Evolutionary conservation across 805 yeast genomes (phyloP), one percentile per base, ranked within the genome.

Genomic region (Sungouiella thailandica): DNA sequence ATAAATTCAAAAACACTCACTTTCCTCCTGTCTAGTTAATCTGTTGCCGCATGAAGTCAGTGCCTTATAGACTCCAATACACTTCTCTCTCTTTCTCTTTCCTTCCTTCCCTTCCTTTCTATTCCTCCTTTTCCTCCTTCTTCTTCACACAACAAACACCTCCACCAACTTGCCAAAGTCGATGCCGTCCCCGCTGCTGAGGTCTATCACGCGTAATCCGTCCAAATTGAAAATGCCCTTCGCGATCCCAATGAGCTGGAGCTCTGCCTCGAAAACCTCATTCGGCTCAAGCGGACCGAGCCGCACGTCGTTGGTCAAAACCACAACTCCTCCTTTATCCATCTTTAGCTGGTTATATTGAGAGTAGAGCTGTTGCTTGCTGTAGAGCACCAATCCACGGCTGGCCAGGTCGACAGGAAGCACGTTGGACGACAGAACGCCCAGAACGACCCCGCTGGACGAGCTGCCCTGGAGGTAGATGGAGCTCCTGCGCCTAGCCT

Each of bases 81-180:
- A n/a, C n/a, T n/a, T n/a, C n/a, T n/a, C n/a, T n/a, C n/a, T n/a
- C n/a, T n/a, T n/a, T n/a, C n/a, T n/a, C n/a, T n/a, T n/a, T n/a
- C n/a, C n/a, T n/a, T n/a, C n/a, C n/a, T n/a, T n/a, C n/a, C n/a
- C n/a, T 24, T 24, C 15, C 15, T 24, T 24, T 7, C 15, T 7
- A n/a, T 24, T 11, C 15, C 26, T 19, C 22, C 9, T 9, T 19
- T 7, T 19, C 22, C 7, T 19, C 22, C 9, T 7, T 15, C 17
- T 9, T 16, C 10, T 14, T 39, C 45, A 58, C 26, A 60, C 60
- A 7, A 83, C 86, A 36, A 78, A 69, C 2, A 84, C 83, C 46
- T 83, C 88, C 23, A 84, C 62, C 34, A 83, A 58, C 37, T 75
- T 71, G 1, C 87, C 88, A 50, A 84, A 80, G 40, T 78, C 88